Base-by-base conservation (phyloP, 352 stramenopile genomes). In the Pythium apleroticum region DNA sequence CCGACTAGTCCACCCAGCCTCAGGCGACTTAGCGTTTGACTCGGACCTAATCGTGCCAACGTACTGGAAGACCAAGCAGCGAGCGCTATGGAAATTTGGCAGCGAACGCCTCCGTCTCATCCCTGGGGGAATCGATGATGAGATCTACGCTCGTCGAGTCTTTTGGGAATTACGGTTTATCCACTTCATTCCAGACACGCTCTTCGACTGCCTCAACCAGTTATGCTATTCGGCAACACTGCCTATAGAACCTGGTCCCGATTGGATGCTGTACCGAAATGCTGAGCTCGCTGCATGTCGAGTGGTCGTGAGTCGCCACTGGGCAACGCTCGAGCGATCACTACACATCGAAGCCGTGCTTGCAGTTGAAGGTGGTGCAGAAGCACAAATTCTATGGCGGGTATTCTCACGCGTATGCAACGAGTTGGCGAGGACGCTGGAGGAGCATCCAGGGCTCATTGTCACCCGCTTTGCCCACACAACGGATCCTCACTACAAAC, bases 21-120 rank as follows among this genome's bases (percentile, higher is more conserved):
- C 14, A 0, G 62, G 48, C 14, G 53, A 53, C 2, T 49, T 60
- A 50, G 41, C 6, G 52, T 63, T 25, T 46, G 65, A 59, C 17
- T 70, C 37, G 27, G 65, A 70, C 27, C 53, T 58, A 10, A 68
- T 49, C 22, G 57, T 53, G 1, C 52, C 55, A 5, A 22, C 52
- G n/a, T 52, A 46, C 50, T 52, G 25, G 46, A 27, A 11, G 43
- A 55, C 35, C 8, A 58, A 65, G 0, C 41, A 19, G 0, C n/a
- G 2, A 2, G 57, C 57, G 2, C 12, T 24, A 8, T 64, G 57
- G 57, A 25, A 52, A 0, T 48, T 48, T 22, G 39, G 39, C 4
- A 17, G 39, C 10, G 39, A 48, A 4, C 4, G 24, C 19, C 9
- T 48, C 7, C 39, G 39, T 8, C 19, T 48, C 1, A 48, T 4